Conservation (phyloP, 257 asterid genomes). For the Solanum chaucha region DNA sequence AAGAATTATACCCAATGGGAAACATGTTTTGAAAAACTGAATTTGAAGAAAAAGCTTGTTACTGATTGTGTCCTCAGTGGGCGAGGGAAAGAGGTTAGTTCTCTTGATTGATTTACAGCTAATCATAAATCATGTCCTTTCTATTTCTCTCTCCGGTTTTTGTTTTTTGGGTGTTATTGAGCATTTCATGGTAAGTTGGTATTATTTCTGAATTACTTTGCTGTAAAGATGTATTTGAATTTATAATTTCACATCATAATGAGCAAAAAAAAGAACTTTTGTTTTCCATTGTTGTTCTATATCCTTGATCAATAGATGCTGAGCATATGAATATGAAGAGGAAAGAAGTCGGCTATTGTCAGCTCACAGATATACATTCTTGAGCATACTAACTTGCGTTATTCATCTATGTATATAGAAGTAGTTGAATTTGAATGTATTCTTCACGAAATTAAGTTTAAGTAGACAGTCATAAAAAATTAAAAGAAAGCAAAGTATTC, state of each 20-base stretch:
- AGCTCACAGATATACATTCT: not conserved
- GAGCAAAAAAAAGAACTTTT: not conserved
- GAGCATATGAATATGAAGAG: not conserved
- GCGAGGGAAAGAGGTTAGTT: slow-evolving; percentile 63
- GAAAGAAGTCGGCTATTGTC: not conserved
- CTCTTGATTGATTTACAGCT: not conserved
- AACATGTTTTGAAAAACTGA: slow-evolving; percentile 63
- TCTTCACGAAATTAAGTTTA: not conserved
- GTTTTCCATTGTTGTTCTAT: not conserved
- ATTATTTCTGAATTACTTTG: not conserved
- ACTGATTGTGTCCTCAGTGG: slow-evolving; percentile 39
- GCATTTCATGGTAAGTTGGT: not conserved
- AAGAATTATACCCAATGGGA: slow-evolving; percentile 63
- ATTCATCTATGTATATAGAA: not conserved
- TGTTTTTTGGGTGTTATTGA: not conserved
- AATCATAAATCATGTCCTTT: not conserved
- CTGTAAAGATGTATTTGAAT: not conserved
- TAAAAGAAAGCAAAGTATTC: not conserved
- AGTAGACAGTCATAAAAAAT: not conserved
- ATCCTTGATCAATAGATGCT: not conserved
- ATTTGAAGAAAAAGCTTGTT: slow-evolving; percentile 60
- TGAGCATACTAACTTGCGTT: not conserved
- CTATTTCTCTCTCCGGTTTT: not conserved
- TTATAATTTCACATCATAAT: not conserved
- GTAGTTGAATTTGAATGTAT: not conserved